Base-by-base conservation (phyloP, 805 yeast species). In the Metschnikowia sp. region DNA sequence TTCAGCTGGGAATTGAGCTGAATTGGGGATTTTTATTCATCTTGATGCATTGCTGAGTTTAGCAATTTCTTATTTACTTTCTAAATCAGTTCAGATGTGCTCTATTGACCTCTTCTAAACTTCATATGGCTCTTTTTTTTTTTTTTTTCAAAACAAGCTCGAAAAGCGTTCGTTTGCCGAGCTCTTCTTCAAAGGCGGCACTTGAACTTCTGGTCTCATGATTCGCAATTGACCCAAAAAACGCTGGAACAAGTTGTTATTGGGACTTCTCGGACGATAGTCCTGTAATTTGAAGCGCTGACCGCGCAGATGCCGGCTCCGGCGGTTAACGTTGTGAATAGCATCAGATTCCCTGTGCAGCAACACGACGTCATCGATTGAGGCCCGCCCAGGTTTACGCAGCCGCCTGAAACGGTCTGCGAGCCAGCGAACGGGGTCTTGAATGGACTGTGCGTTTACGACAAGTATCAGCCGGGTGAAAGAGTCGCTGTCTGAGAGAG, bases 391-490 rank as follows among this genome's bases (percentile, higher is more conserved):
- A n/a, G 38, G 3, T 32, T 28, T 44, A 8, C 32, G 30, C 47
- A 44, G 47, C 10, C 35, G 15, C 39, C 29, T 44, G 47, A 44
- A 44, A 10, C 39, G 47, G 3, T 33, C 35, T 8, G 47, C 37
- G 7, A 44, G 22, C 47, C 47, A 44, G 35, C 10, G 15, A 10
- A 44, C 47, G 3, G 39, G 8, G n/a, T 44, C 47, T 9, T 22
- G 38, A 22, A 10, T 10, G 4, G 4, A 18, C 6, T 22, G 30
- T 10, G 39, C 8, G 13, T 38, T 42, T 11, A 44, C 42, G 10
- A 42, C 47, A 28, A 44, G 42, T 39, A 44, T 44, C 47, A 44
- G 47, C 31, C 39, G 42, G 10, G 42, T 38, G 19, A 44, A 44
- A 15, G 47, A 44, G 42, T 33, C 34, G 11, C 39, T 42, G 13